Evolutionary conservation across 768 basidiomycete genomes (phyloP), one percentile per base, ranked within the genome.

Genomic region (Exsudoporus frostii): DNA sequence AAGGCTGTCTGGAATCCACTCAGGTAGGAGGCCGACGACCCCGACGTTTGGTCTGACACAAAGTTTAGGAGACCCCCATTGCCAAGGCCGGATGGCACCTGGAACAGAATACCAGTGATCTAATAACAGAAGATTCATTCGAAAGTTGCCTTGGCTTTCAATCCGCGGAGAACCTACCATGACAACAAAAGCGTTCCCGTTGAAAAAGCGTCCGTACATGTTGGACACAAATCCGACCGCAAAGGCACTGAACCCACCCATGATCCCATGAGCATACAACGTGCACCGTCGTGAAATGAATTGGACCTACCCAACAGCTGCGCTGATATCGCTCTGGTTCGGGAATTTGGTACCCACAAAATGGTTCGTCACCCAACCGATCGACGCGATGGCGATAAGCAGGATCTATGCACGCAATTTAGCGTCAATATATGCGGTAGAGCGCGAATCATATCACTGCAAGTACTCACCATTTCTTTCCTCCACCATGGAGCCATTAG

Each of bases 61-160:
- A 85, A 90, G 55, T 79, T 82, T 56, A 94, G 77, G 7, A 93
- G 79, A 29, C 91, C 91, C 11, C 88, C 89, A 40, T 82, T 88
- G 8, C 85, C 83, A 11, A 93, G 78, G 36, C 90, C 91, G 8
- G 87, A 88, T 0, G 90, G 91, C 1, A 93, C 78, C 71, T 93
- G 92, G 73, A 92, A 88, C 15, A 92, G 75, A 44, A 93, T 88
- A 22, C 87, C 90, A 0, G 86, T 88, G 57, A 89, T 85, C 78
- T 73, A 45, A 27, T 33, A 25, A 14, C n/a, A 33, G 20, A 17
- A 1, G 13, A 25, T 44, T 24, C 17, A 29, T 43, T 49, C 33
- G 19, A 4, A 41, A 30, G 17, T 17, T 25, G 22, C 22, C 43
- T 45, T 24, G 20, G 37, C 13, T 34, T n/a, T 39, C 25, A 14